phyloP scores from a whole-genome alignment of 305 asterid species.

The Plantago coronopus region DNA sequence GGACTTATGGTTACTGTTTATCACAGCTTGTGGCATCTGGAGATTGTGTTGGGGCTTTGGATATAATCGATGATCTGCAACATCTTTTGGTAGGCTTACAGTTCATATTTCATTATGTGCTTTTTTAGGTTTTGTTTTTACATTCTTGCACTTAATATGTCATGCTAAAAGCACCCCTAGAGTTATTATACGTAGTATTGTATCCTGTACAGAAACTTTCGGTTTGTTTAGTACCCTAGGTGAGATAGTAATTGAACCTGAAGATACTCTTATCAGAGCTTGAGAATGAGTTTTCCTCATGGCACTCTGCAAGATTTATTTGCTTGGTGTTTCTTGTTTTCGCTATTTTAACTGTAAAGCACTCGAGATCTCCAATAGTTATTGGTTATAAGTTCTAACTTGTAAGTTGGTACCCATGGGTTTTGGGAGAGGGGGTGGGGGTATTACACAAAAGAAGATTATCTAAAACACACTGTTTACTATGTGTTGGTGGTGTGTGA shows the following conservation, averaged over 20 bases:
- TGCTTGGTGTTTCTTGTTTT: not conserved
- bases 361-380: too few relatives aligned
- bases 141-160: not conserved
- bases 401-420: too few relatives aligned
- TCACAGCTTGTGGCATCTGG: conserved; percentile 96
- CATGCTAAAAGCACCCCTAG: not conserved
- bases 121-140: conserved; percentile 1
- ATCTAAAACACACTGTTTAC: too few relatives aligned
- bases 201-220: not conserved
- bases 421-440: too few relatives aligned
- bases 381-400: too few relatives aligned
- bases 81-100: conserved; percentile 69
- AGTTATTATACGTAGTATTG: not conserved
- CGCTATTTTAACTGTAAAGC: too few relatives aligned
- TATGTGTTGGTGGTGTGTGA: not conserved
- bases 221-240: conserved; percentile 2
- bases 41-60: conserved; percentile 98
- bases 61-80: conserved; percentile 86
- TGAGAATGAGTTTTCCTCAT: not conserved
- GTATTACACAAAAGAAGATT: too few relatives aligned
- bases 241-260: not conserved
- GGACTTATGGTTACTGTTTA: conserved; percentile 14
- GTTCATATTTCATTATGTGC: conserved; percentile 12
- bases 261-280: conserved; percentile 12
- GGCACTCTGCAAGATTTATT: conserved; percentile 3